Percentiles rank a stretch among this genome's conserved stretches.
Evolutionary conservation across 139 green algal genomes (phyloP).

Genomic region (Coccomyxa sp.): DNA sequence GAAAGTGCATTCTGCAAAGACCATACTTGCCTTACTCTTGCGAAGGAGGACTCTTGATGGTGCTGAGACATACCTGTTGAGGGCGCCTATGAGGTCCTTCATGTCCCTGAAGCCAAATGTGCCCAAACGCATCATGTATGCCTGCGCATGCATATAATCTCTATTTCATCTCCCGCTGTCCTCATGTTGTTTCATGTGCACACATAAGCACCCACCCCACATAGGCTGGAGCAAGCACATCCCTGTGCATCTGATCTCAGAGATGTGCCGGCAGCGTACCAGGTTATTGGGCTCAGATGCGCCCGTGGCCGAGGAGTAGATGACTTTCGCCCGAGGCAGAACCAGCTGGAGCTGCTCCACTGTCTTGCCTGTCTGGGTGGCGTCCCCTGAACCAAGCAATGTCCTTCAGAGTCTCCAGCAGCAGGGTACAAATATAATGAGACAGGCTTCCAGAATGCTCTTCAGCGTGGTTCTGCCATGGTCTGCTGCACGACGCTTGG

Average conservation of each 20-base stretch:
- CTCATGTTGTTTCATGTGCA: too few species aligned
- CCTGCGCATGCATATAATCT: too few species aligned
- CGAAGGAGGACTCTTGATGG: background rate
- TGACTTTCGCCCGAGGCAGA: conserved; percentile 71
- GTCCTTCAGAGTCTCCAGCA: background rate
- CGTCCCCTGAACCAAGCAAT: conserved; percentile 11
- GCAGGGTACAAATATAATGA: background rate
- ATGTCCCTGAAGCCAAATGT: conserved; percentile 45
- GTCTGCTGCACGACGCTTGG: background rate
- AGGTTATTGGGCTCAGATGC: conserved; percentile 82
- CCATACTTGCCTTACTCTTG: too few species aligned
- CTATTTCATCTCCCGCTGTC: too few species aligned
- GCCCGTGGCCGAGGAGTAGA: conserved; percentile 88
- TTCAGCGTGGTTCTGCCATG: background rate
- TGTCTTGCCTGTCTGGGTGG: conserved; percentile 68
- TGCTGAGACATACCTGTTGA: conserved; percentile 26
- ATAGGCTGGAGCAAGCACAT: too few species aligned
- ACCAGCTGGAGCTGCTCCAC: conserved; percentile 68
- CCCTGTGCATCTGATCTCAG: too few species aligned
- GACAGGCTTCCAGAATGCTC: background rate
- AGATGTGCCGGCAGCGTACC: too few species aligned
- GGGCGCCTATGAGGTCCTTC: conserved; percentile 49
- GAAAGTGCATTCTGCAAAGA: too few species aligned
- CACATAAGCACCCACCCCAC: too few species aligned
- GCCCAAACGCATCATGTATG: conserved; percentile 82